Evolutionary conservation across 192 early-diverging fungal species (phyloP).

Genomic region (Entophlyctis helioformis): DNA sequence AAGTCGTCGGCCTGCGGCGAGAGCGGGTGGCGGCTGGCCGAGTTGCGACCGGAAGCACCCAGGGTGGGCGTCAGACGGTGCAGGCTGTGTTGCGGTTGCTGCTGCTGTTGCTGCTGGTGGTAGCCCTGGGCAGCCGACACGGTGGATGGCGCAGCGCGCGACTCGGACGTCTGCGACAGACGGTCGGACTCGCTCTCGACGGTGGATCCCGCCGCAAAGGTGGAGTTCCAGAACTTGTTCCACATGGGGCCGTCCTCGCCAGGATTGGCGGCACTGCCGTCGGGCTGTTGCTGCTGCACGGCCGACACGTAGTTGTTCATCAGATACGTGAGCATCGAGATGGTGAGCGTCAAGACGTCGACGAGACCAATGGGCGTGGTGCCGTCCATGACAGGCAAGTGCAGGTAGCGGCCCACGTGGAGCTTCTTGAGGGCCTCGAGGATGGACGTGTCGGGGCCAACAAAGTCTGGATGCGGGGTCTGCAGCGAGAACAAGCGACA

Average conservation of each 20-base stretch:
- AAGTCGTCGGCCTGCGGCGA: not conserved
- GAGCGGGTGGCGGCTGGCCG: too few relatives aligned
- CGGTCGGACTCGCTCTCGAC: constrained; percentile 18
- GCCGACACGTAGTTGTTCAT: too few relatives aligned
- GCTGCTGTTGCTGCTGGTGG: too few relatives aligned
- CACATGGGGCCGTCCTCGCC: constrained; percentile 25
- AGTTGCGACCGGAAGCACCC: not conserved
- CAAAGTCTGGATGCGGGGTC: constrained; percentile 38
- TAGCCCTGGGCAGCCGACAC: too few relatives aligned
- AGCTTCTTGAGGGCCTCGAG: constrained; percentile 38
- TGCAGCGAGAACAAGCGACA: too few relatives aligned
- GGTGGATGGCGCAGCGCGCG: constrained; percentile 1
- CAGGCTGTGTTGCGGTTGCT: too few relatives aligned
- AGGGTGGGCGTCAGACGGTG: too few relatives aligned
- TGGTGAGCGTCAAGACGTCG: constrained; percentile 32
- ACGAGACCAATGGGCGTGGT: constrained; percentile 22
- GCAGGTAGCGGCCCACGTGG: constrained; percentile 32
- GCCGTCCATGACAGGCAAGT: constrained; percentile 32
- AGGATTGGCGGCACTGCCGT: not conserved
- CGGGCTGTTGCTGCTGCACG: not conserved
- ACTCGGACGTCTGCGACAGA: constrained; percentile 14
- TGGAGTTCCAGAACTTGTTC: constrained; percentile 27
- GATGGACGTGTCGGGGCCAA: constrained; percentile 19
- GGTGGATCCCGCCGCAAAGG: constrained; percentile 12
- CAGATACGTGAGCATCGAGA: constrained; percentile 32